Percentiles rank a stretch among this genome's conserved stretches.
phyloP scores from a whole-genome alignment of 208 protist genomes.

The Naegleria fowleri region DNA sequence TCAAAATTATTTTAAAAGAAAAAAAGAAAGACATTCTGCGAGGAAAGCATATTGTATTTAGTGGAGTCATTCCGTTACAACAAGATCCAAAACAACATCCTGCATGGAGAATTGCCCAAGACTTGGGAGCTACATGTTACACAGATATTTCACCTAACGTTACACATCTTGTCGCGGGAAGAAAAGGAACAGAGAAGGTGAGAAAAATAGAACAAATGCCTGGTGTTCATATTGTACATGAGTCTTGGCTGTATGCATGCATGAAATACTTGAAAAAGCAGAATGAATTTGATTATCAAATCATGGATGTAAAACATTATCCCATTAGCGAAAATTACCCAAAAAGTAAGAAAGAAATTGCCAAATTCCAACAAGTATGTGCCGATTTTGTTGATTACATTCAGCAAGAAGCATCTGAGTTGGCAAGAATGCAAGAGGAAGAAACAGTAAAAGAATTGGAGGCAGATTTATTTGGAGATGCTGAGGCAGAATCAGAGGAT shows the following conservation, averaged over 20 bases:
- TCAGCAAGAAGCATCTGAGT: not conserved
- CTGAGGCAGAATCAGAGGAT: no score
- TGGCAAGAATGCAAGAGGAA: no score
- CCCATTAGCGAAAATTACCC: not conserved
- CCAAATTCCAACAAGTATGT: not conserved
- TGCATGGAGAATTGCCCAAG: not conserved
- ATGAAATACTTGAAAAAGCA: not conserved
- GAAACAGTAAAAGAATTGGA: no score
- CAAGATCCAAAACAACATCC: not conserved
- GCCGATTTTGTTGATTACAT: not conserved
- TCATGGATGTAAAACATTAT: not conserved
- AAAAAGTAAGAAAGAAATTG: not conserved
- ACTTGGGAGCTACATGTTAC: not conserved
- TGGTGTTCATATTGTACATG: not conserved
- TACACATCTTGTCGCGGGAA: not conserved
- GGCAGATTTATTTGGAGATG: no score
- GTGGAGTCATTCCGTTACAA: not conserved
- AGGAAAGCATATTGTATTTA: not conserved
- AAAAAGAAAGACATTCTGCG: not conserved
- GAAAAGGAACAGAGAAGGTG: not conserved
- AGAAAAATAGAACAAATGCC: not conserved
- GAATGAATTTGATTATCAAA: constrained; percentile 4
- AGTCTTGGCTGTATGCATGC: not conserved
- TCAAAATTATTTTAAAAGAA: not conserved
- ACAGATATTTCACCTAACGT: not conserved